These are phyloP conservation scores for Massarina eburnea DNA, from an alignment of 2,329 filamentous ascomycete genomes.

Conservation along the genomic window DNA sequence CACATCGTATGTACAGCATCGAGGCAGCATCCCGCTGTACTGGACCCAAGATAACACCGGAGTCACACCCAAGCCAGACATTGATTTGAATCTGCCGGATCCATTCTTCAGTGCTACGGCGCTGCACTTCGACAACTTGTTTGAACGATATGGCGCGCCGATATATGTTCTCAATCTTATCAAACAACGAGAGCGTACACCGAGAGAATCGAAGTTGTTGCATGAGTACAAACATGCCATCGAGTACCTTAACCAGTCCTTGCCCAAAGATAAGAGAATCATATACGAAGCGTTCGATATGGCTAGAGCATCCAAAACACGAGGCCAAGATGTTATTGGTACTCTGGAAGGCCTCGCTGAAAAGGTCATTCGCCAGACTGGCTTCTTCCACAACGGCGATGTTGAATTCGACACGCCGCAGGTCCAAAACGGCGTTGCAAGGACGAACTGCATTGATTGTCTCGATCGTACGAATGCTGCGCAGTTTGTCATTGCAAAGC, in stretches of 20 bases:
- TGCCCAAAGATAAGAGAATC: constrained; percentile 81
- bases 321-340: constrained; percentile 90
- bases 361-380: constrained; percentile 79
- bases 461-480: constrained; percentile 96
- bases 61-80: constrained; percentile 93
- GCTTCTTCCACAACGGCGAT: constrained; percentile 94
- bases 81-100: constrained; percentile 92
- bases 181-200: constrained; percentile 79
- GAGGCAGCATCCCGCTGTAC: constrained; percentile 93
- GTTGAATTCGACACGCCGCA: constrained; percentile 64
- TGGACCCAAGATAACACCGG: constrained; percentile 97
- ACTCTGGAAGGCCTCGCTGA: constrained; percentile 89
- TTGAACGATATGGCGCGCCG: constrained; percentile 88
- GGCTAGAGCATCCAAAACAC: constrained; percentile 88
- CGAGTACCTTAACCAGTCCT: constrained; percentile 89
- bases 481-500: constrained; percentile 96
- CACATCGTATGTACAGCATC: constrained; percentile 94
- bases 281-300: constrained; percentile 97
- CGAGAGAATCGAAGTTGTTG: constrained; percentile 87
- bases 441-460: constrained; percentile 98
- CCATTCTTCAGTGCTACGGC: constrained; percentile 94
- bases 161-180: constrained; percentile 91
- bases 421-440: constrained; percentile 87
- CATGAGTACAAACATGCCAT: constrained; percentile 86
- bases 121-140: constrained; percentile 91